phyloP scores from a whole-genome alignment of 441 rosid species.

The Bruguiera hainesii region DNA sequence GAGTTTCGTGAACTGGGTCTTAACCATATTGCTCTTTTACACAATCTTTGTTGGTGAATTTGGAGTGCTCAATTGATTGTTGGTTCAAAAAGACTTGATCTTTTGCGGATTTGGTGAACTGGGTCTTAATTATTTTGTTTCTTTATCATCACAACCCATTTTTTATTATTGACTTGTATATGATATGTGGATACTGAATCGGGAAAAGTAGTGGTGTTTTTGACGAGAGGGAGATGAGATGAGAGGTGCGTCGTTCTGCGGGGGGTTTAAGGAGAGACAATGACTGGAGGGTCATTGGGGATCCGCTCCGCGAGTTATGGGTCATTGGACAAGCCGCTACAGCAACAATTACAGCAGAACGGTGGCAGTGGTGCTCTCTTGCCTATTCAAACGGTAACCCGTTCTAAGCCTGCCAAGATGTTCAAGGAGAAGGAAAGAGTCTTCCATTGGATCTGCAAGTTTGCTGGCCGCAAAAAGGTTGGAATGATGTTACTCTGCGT shows the following conservation, averaged over 20 bases:
- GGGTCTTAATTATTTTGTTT: slow-evolving; percentile 12
- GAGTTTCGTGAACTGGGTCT: slow-evolving; percentile 22
- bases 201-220: slow-evolving; percentile 4
- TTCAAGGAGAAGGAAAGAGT: slow-evolving; percentile 73
- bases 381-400: slow-evolving; percentile 48
- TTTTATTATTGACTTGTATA: slow-evolving; percentile 1
- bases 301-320: slow-evolving; percentile 94
- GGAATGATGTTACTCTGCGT: slow-evolving; percentile 88
- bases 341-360: slow-evolving; percentile 7
- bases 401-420: slow-evolving; percentile 78
- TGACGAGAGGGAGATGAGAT: slow-evolving; percentile 33
- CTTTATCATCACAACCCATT: neutral
- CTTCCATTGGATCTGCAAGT: slow-evolving; percentile 82
- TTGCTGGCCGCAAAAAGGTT: slow-evolving; percentile 85
- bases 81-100: neutral
- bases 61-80: neutral
- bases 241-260: slow-evolving; percentile 36
- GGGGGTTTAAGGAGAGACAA: slow-evolving; percentile 38
- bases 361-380: slow-evolving; percentile 23
- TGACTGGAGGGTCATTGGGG: slow-evolving; percentile 84
- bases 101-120: slow-evolving; percentile 19
- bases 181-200: slow-evolving; percentile 1
- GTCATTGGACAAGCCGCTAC: slow-evolving; percentile 56
- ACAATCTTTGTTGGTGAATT: neutral
- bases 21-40: slow-evolving; percentile 4